Base-by-base conservation (phyloP, 345 rosid genomes). In the Citrus unshiu region DNA sequence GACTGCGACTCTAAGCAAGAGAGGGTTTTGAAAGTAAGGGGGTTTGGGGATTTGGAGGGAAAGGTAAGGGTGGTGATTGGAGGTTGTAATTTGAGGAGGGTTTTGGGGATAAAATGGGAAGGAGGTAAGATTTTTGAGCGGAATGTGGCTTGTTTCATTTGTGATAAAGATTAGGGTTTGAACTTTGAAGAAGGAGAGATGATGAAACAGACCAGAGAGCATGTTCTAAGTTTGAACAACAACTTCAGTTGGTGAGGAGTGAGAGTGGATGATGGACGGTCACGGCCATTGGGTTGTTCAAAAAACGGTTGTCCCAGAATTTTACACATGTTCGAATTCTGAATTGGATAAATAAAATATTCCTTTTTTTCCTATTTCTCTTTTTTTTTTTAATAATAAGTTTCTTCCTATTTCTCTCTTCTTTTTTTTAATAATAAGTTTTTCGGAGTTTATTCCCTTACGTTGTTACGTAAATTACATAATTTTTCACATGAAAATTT, bases 71-170 rank as follows among this genome's bases (percentile, higher is more conserved):
- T 29, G 46, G 74, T 29, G 58, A 54, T 1, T 54, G 19, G 18
- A 16, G 62, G 70, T 62, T 65, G 80, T 43, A 81, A 80, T 40
- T 81, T 73, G 81, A 76, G 75, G 79, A 63, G 30, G 57, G 79
- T 73, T 63, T 82, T 84, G 69, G 88, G 82, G 43, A 68, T 69
- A 14, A 88, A 82, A 54, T 62, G 82, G 73, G 92, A 83, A 81
- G 85, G 78, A 58, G 82, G 66, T 0, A 89, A 82, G 66, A 82
- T 56, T 39, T 87, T 83, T 80, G 81, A 60, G 35, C 81, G 85
- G 64, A 13, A 81, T n/a, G 77, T 21, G 49, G 87, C 43, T 27
- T 83, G 88, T 82, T 85, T 80, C 93, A 90, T 93, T 63, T 87
- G 62, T 24, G 16, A 68, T 70, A 74, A 75, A 51, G 72, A 65